These are phyloP conservation scores for Tetrastigma voinierianum DNA, from an alignment of 164 flowering plant genomes.

Conservation along the genomic window DNA sequence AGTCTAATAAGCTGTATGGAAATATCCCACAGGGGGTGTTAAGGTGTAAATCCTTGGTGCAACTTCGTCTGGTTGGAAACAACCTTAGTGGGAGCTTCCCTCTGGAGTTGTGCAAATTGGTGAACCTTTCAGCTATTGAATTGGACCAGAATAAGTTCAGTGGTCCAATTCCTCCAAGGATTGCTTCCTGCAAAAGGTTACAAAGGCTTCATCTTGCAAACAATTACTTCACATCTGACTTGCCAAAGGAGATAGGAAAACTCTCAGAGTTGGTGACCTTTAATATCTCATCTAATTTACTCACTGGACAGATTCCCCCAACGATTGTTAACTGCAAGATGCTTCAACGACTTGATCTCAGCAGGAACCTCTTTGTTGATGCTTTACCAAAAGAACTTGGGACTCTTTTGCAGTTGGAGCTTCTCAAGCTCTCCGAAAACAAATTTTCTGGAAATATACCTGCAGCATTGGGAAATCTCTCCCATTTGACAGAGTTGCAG, in stretches of 20 bases:
- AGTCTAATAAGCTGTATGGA: conserved; percentile 71
- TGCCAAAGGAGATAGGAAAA: conserved; percentile 83
- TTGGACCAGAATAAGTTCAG: conserved; percentile 71
- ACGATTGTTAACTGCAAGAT: conserved; percentile 67
- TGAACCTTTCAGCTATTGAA: conserved; percentile 72
- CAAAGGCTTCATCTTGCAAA: conserved; percentile 77
- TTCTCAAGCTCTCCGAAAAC: conserved; percentile 78
- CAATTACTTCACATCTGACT: conserved; percentile 57
- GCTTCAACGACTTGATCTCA: conserved; percentile 92
- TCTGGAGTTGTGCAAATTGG: conserved; percentile 64
- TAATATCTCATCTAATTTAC: conserved; percentile 78
- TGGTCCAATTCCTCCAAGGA: conserved; percentile 69
- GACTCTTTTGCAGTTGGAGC: conserved; percentile 68
- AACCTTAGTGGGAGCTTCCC: conserved; percentile 76
- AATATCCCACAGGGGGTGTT: conserved; percentile 64
- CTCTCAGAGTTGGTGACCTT: conserved; percentile 65
- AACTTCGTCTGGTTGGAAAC: conserved; percentile 70
- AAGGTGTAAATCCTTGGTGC: conserved; percentile 63
- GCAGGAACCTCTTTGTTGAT: conserved; percentile 57
- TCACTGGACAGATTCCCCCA: conserved; percentile 65
- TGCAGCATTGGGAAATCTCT: conserved; percentile 61
- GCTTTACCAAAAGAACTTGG: conserved; percentile 72
- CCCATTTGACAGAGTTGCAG: conserved; percentile 78
- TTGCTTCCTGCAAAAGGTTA: conserved; percentile 64
- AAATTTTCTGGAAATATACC: conserved; percentile 76